Evolutionary conservation across 441 rosid genomes (phyloP).

Genomic region (Erodium moschatum): DNA sequence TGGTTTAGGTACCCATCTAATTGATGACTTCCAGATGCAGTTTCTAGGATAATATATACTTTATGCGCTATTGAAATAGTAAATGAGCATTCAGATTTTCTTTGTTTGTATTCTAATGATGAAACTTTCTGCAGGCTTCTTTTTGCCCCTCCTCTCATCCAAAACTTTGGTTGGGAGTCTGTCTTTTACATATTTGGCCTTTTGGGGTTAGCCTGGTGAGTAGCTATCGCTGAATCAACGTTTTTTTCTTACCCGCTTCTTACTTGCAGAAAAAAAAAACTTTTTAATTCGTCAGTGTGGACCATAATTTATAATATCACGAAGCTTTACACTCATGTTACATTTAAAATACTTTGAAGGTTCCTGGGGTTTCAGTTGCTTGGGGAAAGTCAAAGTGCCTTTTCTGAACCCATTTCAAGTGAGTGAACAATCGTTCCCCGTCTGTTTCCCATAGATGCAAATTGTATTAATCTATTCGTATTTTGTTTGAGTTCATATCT

Average conservation of each 20-base stretch:
- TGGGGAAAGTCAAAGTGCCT: constrained; percentile 34
- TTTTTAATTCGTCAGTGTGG: background rate
- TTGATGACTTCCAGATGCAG: background rate
- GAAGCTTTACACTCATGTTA: constrained; percentile 20
- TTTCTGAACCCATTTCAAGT: constrained; percentile 35
- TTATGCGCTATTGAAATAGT: too few relatives aligned
- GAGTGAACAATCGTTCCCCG: constrained; percentile 23
- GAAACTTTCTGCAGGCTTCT: constrained; percentile 64
- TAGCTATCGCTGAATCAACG: constrained; percentile 14
- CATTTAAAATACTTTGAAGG: constrained; percentile 44
- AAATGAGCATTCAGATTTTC: too few relatives aligned
- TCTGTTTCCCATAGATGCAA: background rate
- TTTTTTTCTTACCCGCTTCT: constrained; percentile 7
- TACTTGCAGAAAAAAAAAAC: constrained; percentile 4
- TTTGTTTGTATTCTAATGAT: constrained; percentile 1
- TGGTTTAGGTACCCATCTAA: background rate
- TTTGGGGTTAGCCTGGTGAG: constrained; percentile 76
- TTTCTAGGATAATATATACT: background rate
- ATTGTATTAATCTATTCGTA: background rate
- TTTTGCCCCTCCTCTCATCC: constrained; percentile 80
- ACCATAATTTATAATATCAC: constrained; percentile 9
- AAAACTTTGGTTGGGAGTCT: constrained; percentile 78
- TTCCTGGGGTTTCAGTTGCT: constrained; percentile 58
- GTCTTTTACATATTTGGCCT: constrained; percentile 74
- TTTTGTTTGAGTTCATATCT: constrained; percentile 13